These are phyloP conservation scores for Cyphellophora attinorum DNA, from an alignment of 2,329 filamentous ascomycete genomes.

Conservation along the genomic window DNA sequence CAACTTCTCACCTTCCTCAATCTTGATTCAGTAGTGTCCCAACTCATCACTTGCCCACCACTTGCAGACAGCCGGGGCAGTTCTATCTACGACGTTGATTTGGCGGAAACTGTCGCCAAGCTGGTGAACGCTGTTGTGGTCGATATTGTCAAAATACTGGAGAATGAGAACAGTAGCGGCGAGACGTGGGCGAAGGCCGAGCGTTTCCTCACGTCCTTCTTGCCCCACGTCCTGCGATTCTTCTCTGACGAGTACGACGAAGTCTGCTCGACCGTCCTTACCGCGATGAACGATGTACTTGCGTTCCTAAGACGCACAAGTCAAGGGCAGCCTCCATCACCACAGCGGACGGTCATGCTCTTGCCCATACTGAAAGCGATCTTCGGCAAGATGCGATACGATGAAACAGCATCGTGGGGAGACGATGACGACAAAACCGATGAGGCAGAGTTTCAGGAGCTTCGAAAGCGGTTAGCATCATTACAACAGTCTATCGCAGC, in stretches of 20 bases:
- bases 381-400: conserved; percentile 92
- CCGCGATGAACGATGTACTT: conserved; percentile 82
- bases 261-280: conserved; percentile 91
- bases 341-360: conserved; percentile 71
- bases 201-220: conserved; percentile 69
- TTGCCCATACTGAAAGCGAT: conserved; percentile 84
- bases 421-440: conserved; percentile 91
- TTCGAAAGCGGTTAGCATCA: conserved; percentile 79
- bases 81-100: conserved; percentile 83
- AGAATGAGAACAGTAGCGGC: conserved; percentile 52
- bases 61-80: conserved; percentile 71
- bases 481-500: conserved; percentile 87
- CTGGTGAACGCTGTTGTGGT: conserved; percentile 83
- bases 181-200: conserved; percentile 66
- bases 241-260: conserved; percentile 98
- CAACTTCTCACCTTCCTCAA: conserved; percentile 88
- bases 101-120: conserved; percentile 90
- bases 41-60: conserved; percentile 75
- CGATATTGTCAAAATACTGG: conserved; percentile 79
- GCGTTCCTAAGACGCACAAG: conserved; percentile 79
- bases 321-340: conserved; percentile 52
- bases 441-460: conserved; percentile 92
- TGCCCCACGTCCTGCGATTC: conserved; percentile 82
- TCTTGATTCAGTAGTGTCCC: conserved; percentile 71
- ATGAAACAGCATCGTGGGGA: conserved; percentile 88